Evolutionary conservation across 2,329 filamentous ascomycete species (phyloP).

Genomic region (Sporothrix mexicana): DNA sequence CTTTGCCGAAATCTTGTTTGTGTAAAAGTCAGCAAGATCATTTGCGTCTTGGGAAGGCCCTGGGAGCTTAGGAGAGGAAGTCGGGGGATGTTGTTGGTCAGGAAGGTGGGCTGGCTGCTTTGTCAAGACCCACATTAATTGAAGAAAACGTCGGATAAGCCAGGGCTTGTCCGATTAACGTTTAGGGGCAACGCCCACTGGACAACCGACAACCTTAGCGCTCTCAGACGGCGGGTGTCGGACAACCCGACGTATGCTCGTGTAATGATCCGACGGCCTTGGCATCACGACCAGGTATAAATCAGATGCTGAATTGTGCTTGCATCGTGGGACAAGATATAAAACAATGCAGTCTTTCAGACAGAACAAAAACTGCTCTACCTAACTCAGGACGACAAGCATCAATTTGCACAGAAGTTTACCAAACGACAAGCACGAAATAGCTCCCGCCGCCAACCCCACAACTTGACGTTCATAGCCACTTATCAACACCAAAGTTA

Average conservation of each 20-base stretch:
- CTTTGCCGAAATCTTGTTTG: not conserved
- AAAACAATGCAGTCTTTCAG: not conserved
- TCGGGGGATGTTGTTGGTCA: not conserved
- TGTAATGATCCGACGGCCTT: not conserved
- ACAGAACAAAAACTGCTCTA: not conserved
- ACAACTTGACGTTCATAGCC: not conserved
- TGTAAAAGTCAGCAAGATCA: slow-evolving; percentile 7
- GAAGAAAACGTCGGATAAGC: slow-evolving; percentile 16
- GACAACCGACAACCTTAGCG: not conserved
- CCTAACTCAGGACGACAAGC: not conserved
- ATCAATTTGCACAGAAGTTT: no score
- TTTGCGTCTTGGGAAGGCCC: not conserved
- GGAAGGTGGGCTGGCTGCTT: not conserved
- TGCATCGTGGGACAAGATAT: slow-evolving; percentile 3
- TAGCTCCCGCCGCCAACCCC: not conserved
- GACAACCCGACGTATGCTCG: not conserved
- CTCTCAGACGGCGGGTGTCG: not conserved
- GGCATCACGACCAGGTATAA: not conserved
- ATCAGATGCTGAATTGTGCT: not conserved
- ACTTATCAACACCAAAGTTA: not conserved
- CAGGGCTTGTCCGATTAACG: not conserved
- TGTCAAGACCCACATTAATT: not conserved
- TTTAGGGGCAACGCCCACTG: not conserved
- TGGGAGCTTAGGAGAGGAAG: no score
- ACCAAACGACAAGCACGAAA: not conserved